Evolutionary conservation across 495 filamentous ascomycete species (phyloP), one percentile per base, ranked within the genome.

Genomic region (Aspergillus bertholletiae): DNA sequence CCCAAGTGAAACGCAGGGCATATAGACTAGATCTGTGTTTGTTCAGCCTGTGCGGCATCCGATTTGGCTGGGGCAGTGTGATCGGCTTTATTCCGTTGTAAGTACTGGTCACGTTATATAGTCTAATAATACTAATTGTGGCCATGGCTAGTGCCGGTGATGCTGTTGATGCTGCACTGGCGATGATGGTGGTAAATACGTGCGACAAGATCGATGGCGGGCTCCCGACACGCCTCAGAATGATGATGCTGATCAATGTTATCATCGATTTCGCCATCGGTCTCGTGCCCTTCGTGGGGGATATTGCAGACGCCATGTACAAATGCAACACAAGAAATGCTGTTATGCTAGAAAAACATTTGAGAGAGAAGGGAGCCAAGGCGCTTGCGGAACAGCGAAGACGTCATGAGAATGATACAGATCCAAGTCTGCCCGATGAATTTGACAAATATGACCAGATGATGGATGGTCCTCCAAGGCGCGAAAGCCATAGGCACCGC

Each of bases 271-370:
- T 95, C 57, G 60, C 82, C 49, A 77, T 96, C 39, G 94, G 94
- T 13, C 73, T 98, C 7, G 74, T 96, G 18, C 94, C 94, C 0
- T 81, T 97, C 57, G 49, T 96, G 6, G 94, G 94, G 18, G 94
- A 97, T 61, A 22, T 97, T 22, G 80, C 80, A 32, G 94, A 97
- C 64, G 83, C 81, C 7, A 61, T 79, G 2, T 84, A 78, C 62
- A 81, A 81, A 52, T 73, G 84, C 66, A 96, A 96, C 64, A 92
- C 88, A 2, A 77, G 83, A 55, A 96, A 92, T 61, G 88, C 88
- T 4, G 74, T 86, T 41, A 62, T 88, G 8, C 78, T 96, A n/a
- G 88, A 96, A 60, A 77, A 82, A 26, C 78, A 86, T 58, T 72
- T 96, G 46, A 78, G 82, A 9, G 68, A 84, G 49, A 74, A 73